Evolutionary conservation across 2,329 filamentous ascomycete species (phyloP), one percentile per base, ranked within the genome.

Genomic region (Colletotrichum magnum): DNA sequence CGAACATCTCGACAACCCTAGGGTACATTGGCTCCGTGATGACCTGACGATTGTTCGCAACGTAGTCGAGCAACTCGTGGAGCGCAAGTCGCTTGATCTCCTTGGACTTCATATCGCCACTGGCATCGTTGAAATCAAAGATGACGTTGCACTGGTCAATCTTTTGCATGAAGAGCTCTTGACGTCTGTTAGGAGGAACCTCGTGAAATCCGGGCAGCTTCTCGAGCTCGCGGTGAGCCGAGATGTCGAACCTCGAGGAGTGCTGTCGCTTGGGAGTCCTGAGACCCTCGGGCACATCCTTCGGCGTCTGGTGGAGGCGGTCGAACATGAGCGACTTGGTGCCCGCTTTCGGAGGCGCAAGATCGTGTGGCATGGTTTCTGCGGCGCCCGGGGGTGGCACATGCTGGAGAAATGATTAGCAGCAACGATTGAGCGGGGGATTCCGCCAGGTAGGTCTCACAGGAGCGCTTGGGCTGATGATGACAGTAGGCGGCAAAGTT

Each of bases 101-200:
- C 85, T 99, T 99, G 56, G 95, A 97, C 82, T 99, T 99, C 95
- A 99, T 98, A 79, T 99, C 96, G 74, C 92, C 95, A 73, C 94
- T 97, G 57, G 95, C 94, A 81, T 99, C 96, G 79, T 98, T 99
- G 85, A 99, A 99, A 84, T 99, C 96, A 79, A 99, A 99, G 77
- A 99, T 99, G 85, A 99, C 97, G 79, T 99, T 99, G 86, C 96
- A 99, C 81, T 99, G 96, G 77, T 98, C 96, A 75, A 99, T 96
- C 87, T 99, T 99, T 79, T 98, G 95, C 95, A 99, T 98, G 83
- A 99, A 99, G 18, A 99, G 89, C 75, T 98, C 95, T 82, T 98
- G 95, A 71, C 96, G 90, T 72, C 95, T 91, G 79, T 97, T 97
- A 16, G 96, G 96, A 12, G 95, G 93, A 28, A 98, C 96, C 82